Evolutionary conservation across 148 eudicot species (phyloP).

Genomic region (Spergularia marina): DNA sequence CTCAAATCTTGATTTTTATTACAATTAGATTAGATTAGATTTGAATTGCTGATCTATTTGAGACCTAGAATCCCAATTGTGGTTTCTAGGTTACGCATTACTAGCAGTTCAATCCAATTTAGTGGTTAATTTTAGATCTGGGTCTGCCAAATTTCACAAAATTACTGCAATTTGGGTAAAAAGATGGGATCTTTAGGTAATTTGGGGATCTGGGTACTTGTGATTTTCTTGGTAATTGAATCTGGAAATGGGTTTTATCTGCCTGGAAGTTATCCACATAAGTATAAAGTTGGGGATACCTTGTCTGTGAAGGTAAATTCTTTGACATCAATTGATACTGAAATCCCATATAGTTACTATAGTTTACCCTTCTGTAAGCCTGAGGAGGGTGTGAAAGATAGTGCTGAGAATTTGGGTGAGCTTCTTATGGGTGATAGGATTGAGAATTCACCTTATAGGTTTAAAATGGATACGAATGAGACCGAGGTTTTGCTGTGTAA

Average conservation of each 20-base stretch:
- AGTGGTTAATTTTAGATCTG: no score
- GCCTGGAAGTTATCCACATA: slow-evolving; percentile 67
- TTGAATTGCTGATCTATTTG: no score
- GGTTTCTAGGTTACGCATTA: no score
- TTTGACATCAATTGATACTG: slow-evolving; percentile 66
- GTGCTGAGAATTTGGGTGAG: slow-evolving; percentile 85
- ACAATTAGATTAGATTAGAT: no score
- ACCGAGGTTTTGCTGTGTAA: slow-evolving; percentile 50
- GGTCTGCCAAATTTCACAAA: no score
- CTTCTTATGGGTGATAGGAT: slow-evolving; percentile 80
- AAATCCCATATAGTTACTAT: slow-evolving; percentile 75
- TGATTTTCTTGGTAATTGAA: no score
- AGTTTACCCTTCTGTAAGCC: slow-evolving; percentile 77
- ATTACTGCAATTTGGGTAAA: not conserved
- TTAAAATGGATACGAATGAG: slow-evolving; percentile 60
- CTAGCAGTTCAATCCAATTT: no score
- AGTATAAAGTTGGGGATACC: slow-evolving; percentile 42
- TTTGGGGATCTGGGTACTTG: no score
- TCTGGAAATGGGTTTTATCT: slow-evolving; percentile 52
- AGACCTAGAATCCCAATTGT: no score
- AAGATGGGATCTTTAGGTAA: no score
- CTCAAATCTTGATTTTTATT: no score
- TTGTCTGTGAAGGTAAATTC: slow-evolving; percentile 71
- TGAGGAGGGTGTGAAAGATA: slow-evolving; percentile 46
- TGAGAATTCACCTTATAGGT: slow-evolving; percentile 66